Base-by-base conservation (phyloP, 768 basidiomycete species). In the Sarcodon aspratus region DNA sequence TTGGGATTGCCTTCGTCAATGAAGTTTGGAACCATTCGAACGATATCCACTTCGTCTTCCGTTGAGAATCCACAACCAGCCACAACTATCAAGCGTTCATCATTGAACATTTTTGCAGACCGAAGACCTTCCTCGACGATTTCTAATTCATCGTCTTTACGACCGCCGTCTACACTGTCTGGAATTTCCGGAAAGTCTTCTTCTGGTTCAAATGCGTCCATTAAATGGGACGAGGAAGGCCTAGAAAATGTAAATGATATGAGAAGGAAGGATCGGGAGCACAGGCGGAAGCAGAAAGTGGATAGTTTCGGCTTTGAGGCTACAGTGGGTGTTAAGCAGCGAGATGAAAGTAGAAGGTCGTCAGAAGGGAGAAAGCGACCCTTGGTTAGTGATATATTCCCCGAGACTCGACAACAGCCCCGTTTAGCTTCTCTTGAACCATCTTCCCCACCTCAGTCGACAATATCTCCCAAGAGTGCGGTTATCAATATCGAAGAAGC, bases 311-410 rank as follows among this genome's bases (percentile, higher is more conserved):
- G 21, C 21, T 27, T 27, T 5, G 21, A 27, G 21, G 5, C 15
- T 13, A 13, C 40, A 17, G 40, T 42, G 8, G 40, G 13, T 13
- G 52, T 36, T 46, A 49, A 13, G 37, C 63, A 56, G 54, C 54
- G 46, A 45, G 36, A 47, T 35, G 56, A 56, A 53, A 76, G 73
- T 49, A 67, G 69, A 45, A 63, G 68, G 37, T 69, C 64, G 4
- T 65, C 66, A 7, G 82, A 82, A 52, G 75, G 70, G 17, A 66
- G 77, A 54, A 70, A 67, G 55, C 66, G 82, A 51, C 76, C 73
- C 7, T 68, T 78, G 0, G 57, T 87, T 32, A 64, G 67, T 9
- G 75, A 79, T 33, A 68, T 89, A 37, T 87, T 87, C 65, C 76
- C 79, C 0, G 72, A 73, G 17, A 52, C 54, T 5, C 48, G 55